Conservation (phyloP, 75 land plant genomes). For the Selaginella moellendorffii region DNA sequence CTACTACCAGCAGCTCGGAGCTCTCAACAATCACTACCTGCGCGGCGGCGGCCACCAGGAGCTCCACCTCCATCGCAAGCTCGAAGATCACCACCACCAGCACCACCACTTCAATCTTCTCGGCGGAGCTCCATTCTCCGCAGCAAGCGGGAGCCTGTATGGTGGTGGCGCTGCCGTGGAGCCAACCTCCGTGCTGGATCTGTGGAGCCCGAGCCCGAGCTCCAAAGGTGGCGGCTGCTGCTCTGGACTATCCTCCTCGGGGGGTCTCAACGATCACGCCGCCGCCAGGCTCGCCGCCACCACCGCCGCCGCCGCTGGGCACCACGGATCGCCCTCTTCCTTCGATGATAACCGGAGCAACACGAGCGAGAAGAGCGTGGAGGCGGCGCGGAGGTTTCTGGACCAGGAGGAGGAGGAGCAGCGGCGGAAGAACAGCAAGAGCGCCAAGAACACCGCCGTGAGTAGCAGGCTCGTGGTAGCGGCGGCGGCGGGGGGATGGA, state of each 20-base stretch:
- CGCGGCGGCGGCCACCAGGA: not conserved
- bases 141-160: not conserved
- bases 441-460: too few relatives aligned
- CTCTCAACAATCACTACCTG: not conserved
- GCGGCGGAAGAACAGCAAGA: too few relatives aligned
- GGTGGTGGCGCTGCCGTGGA: not conserved
- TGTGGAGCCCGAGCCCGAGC: not conserved
- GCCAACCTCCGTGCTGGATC: not conserved
- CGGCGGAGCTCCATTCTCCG: too few relatives aligned
- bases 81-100: too few relatives aligned
- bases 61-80: too few relatives aligned
- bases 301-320: not conserved
- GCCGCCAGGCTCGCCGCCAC: not conserved
- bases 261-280: not conserved
- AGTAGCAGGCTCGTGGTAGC: too few relatives aligned
- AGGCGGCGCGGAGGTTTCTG: not conserved
- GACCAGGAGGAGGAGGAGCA: too few relatives aligned
- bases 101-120: too few relatives aligned
- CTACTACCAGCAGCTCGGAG: not conserved
- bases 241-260: not conserved
- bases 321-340: not conserved
- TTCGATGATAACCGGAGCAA: not conserved
- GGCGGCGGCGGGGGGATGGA: too few relatives aligned
- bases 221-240: too few relatives aligned
- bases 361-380: not conserved